Evolutionary conservation across 148 eudicot genomes (phyloP), one percentile per base, ranked within the genome.

Genomic region (Cornus kousa): DNA sequence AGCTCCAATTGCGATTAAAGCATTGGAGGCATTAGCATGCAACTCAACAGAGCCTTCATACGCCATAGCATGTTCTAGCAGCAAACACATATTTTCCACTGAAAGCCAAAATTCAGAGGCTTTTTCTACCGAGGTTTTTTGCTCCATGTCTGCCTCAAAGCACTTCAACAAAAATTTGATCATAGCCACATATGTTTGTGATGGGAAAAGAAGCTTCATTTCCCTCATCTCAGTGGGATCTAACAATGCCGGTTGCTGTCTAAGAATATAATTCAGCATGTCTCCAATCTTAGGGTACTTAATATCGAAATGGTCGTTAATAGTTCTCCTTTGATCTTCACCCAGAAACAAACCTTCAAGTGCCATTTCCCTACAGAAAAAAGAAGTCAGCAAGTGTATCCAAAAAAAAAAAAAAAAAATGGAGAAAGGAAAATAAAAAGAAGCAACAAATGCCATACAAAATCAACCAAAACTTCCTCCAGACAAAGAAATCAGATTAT

Each of bases 51-150:
- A 89, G 75, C 99, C 97, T 88, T 93, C 99, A 83, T 86, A 83
- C 64, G 91, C 93, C 97, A 95, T 89, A 72, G 93, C 97, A 91
- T 95, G 93, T 81, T 95, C 99, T 59, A 91, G 75, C 50, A 95
- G 87, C 72, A 89, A 88, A 83, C 93, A 95, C 84, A 93, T 79
- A 20, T 72, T 80, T 67, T 87, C 97, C 73, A 90, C 85, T 43
- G 91, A 80, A 62, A 78, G 78, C 80, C 86, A 82, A 79, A 83
- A 78, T 46, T 87, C 91, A 73, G 87, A 22, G 40, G 81, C 70
- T 77, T 77, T 86, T 67, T 81, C 81, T 62, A 67, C 76, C 65
- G 81, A 81, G 70, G 68, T 77, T 66, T 74, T 81, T 78, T 85
- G 85, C 28, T 79, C 79, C 80, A 82, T 74, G 70, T 90, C 97